Evolutionary conservation across 2,329 filamentous ascomycete genomes (phyloP).

Genomic region (Periconia digitata): DNA sequence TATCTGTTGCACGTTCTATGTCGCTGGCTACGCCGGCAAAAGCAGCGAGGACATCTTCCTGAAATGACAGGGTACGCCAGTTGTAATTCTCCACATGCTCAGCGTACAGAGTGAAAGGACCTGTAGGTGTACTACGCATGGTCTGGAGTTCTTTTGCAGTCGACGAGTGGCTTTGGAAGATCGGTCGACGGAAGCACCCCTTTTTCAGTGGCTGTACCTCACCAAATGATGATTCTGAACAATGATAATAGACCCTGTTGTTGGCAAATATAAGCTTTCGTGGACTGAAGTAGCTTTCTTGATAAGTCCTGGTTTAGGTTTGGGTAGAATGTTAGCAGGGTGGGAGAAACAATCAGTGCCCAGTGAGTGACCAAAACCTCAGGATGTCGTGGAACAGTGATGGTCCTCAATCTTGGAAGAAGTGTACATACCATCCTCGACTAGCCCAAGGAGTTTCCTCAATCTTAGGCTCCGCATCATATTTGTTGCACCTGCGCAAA

Average conservation of each 20-base stretch:
- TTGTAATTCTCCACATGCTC: neutral
- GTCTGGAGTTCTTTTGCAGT: neutral
- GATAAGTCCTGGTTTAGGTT: no score
- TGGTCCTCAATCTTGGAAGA: no score
- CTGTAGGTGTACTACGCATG: neutral
- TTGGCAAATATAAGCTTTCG: conserved; percentile 1
- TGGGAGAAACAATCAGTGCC: no score
- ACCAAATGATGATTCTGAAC: conserved; percentile 1
- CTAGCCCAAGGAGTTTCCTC: neutral
- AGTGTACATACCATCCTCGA: no score
- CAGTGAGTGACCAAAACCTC: no score
- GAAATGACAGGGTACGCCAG: neutral
- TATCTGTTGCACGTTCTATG: neutral
- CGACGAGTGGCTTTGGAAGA: conserved; percentile 1
- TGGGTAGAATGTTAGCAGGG: no score
- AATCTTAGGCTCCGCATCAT: neutral
- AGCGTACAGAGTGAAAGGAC: neutral
- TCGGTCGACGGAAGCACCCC: neutral
- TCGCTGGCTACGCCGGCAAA: conserved; percentile 1
- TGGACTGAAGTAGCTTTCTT: neutral
- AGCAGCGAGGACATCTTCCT: neutral
- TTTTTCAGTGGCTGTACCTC: neutral
- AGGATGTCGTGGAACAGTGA: no score
- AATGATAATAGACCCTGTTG: neutral
- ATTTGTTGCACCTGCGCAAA: neutral